A percentile compares a stretch with the other conserved stretches of the same genome.
phyloP scores from a whole-genome alignment of 805 yeast species.

The Candida schatavii region DNA sequence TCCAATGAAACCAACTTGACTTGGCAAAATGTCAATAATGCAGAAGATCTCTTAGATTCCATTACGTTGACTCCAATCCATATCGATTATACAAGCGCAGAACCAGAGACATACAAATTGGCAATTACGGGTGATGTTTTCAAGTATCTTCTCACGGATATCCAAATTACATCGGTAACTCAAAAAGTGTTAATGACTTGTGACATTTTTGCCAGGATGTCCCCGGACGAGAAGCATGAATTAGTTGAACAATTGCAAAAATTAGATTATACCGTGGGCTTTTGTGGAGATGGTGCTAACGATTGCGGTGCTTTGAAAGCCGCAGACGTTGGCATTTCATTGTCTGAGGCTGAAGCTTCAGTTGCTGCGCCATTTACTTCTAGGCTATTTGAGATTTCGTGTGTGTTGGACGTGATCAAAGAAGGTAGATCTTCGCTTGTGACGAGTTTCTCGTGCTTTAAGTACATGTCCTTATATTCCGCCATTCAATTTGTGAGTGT shows the following conservation, averaged over 20 bases:
- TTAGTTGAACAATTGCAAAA: conserved; percentile 81
- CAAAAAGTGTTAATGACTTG: conserved; percentile 66
- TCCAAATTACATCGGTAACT: conserved; percentile 37
- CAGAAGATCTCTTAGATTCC: conserved; percentile 57
- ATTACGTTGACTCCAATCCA: conserved; percentile 53
- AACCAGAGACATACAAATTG: conserved; percentile 50
- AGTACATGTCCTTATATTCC: conserved; percentile 94
- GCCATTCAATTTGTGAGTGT: conserved; percentile 94
- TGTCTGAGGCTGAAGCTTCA: conserved; percentile 97
- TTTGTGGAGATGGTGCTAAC: conserved; percentile 99
- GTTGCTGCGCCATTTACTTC: conserved; percentile 99
- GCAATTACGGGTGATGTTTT: conserved; percentile 95
- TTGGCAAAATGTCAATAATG: conserved; percentile 71
- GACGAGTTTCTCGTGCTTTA: conserved; percentile 95
- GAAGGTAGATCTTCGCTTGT: conserved; percentile 96
- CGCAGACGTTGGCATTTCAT: conserved; percentile 94
- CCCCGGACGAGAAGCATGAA: conserved; percentile 98
- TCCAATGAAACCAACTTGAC: conserved; percentile 38
- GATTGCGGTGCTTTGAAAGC: conserved; percentile 98
- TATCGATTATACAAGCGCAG: conserved; percentile 16
- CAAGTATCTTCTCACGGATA: conserved; percentile 64
- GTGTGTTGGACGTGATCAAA: conserved; percentile 85
- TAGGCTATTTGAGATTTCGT: conserved; percentile 82
- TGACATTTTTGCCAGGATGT: conserved; percentile 91
- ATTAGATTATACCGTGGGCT: conserved; percentile 89